Evolutionary conservation across 2,329 filamentous ascomycete species (phyloP).

Genomic region (Harringtonia aguacate): DNA sequence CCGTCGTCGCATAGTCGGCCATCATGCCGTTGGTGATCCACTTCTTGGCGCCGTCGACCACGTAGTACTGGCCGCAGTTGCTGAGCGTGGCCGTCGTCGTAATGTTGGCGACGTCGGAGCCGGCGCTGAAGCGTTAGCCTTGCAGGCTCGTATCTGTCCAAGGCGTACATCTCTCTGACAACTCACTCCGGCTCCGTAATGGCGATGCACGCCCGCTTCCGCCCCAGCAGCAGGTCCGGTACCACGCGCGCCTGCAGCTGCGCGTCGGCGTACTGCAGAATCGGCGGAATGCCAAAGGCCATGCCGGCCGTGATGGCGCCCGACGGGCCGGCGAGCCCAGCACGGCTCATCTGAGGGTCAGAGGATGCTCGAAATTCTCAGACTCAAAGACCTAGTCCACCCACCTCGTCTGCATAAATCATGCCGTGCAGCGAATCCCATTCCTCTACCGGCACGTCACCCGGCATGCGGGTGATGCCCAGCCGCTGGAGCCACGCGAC

Average conservation of each 20-base stretch:
- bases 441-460: conserved; percentile 57
- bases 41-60: conserved; percentile 69
- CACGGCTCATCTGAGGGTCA: conserved; percentile 38
- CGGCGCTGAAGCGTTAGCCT: conserved; percentile 29
- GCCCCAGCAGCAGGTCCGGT: conserved; percentile 55
- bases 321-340: conserved; percentile 52
- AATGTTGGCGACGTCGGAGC: conserved; percentile 65
- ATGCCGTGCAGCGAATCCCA: conserved; percentile 62
- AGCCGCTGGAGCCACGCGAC: conserved; percentile 55
- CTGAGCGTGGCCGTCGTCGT: conserved; percentile 46
- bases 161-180: no score
- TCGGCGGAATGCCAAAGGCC: conserved; percentile 60
- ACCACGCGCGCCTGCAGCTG: conserved; percentile 55
- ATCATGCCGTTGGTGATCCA: conserved; percentile 71
- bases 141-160: no score
- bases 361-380: not conserved
- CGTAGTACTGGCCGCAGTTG: conserved; percentile 55
- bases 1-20: conserved; percentile 59
- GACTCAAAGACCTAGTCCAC: not conserved
- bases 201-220: conserved; percentile 61
- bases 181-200: conserved; percentile 60
- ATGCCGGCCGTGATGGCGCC: conserved; percentile 61
- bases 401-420: conserved; percentile 56
- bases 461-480: conserved; percentile 56
- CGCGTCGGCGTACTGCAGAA: conserved; percentile 56